Base-by-base conservation (phyloP, 164 flowering plant genomes). In the Macadamia tetraphylla region DNA sequence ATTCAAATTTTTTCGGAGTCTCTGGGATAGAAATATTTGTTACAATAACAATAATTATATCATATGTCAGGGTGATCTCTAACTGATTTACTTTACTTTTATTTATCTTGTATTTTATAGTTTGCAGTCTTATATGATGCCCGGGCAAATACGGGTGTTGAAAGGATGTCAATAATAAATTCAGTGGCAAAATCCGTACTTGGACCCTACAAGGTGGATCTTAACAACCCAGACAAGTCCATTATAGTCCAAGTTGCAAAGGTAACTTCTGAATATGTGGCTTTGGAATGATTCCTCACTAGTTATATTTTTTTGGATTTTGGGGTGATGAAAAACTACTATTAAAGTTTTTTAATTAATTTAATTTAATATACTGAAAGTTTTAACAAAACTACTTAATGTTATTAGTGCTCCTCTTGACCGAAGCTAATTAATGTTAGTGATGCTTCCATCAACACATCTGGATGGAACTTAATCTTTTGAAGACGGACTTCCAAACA, bases 131-230 rank as follows among this genome's bases (percentile, higher is more conserved):
- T 86, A 72, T 94, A 83, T 78, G 98, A 87, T 68, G 95, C 92
- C 46, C 93, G 97, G 10, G 95, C 97, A 73, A 94, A 94, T 76
- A 82, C 85, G 67, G 98, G 98, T 49, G 70, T 87, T 68, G 95
- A 94, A 67, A 84, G 96, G 81, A 82, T 83, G 88, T 84, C 84
- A 75, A 86, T 94, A 63, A 94, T 94, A 66, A 80, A 88, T 72
- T 66, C 85, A 17, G 97, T 94, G n/a, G 98, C 97, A 62, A 90
- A 92, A 81, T 81, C 90, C 75, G 85, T 92, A 71, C 97, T 97
- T 69, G 79, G 46, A 66, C 91, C 96, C 12, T 97, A 92, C 67
- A 92, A 86, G 80, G 98, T 92, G 64, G 96, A 94, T 84, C 92
- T 92, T 40, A 77, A 69, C 74, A 86, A 81, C 71, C 98, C 98